A percentile compares a stretch with the other conserved stretches of the same genome.
Conservation (phyloP, 345 rosid genomes). For the Eucalyptus pauciflora region DNA sequence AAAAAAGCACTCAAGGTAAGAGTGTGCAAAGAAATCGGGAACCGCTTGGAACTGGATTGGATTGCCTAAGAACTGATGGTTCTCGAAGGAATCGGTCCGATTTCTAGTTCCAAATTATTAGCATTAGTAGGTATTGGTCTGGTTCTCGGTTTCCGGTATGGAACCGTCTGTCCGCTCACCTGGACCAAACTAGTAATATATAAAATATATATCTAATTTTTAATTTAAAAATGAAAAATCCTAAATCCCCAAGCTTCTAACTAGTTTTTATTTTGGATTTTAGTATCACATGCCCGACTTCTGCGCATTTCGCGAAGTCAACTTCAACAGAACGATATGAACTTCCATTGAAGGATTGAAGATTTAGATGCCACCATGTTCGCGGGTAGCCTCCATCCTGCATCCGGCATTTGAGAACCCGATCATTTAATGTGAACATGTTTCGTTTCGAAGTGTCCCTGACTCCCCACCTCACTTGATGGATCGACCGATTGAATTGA, state of each 20-base stretch:
- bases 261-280: neutral
- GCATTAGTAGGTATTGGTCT: too few relatives aligned
- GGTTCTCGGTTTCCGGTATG: rapidly evolving
- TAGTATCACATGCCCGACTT: neutral
- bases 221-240: too few relatives aligned
- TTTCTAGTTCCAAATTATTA: too few relatives aligned
- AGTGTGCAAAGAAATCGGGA: too few relatives aligned
- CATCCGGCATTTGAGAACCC: neutral
- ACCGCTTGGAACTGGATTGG: too few relatives aligned
- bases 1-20: neutral
- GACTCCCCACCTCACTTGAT: neutral
- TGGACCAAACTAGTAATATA: rapidly evolving
- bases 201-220: too few relatives aligned
- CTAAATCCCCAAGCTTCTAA: too few relatives aligned
- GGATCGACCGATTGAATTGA: neutral
- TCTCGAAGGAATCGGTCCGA: rapidly evolving
- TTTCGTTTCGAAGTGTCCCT: too few relatives aligned
- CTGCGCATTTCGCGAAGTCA: neutral
- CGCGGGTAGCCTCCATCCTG: neutral
- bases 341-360: neutral
- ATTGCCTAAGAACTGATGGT: rapidly evolving
- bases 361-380: neutral
- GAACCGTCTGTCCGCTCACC: rapidly evolving
- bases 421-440: neutral
- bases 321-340: neutral